A percentile compares a stretch with the other conserved stretches of the same genome.
Conservation (phyloP, 2,329 filamentous ascomycete genomes). For the Nothophaeocryptopus gaeumannii region DNA sequence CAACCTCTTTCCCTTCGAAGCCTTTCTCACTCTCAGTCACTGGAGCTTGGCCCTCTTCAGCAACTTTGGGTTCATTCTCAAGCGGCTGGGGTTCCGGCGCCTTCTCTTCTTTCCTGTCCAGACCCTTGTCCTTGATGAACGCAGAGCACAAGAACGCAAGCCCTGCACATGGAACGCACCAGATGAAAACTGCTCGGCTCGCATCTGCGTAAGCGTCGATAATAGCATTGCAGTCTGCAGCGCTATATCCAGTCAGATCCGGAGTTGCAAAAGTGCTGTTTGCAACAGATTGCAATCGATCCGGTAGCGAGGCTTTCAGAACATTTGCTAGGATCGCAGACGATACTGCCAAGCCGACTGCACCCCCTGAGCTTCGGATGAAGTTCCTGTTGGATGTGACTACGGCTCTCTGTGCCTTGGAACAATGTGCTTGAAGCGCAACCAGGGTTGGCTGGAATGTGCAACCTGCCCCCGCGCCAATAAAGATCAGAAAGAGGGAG, state of each 20-base stretch:
- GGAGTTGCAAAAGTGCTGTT: slow-evolving; percentile 40
- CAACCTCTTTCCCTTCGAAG: background rate
- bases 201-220: slow-evolving; percentile 33
- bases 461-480: slow-evolving; percentile 55
- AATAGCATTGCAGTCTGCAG: slow-evolving; percentile 41
- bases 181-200: slow-evolving; percentile 55
- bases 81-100: background rate
- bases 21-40: background rate
- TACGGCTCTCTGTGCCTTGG: slow-evolving; percentile 58
- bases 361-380: slow-evolving; percentile 58
- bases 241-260: slow-evolving; percentile 34
- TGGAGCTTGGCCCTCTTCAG: background rate
- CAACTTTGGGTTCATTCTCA: no score
- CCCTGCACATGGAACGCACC: slow-evolving; percentile 55
- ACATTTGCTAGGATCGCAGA: slow-evolving; percentile 48
- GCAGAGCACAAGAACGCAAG: slow-evolving; percentile 51
- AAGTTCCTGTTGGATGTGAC: slow-evolving; percentile 64
- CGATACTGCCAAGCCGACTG: slow-evolving; percentile 57
- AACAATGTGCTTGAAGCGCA: slow-evolving; percentile 49
- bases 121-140: slow-evolving; percentile 45
- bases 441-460: slow-evolving; percentile 55
- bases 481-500: slow-evolving; percentile 49
- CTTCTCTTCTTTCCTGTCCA: slow-evolving; percentile 27
- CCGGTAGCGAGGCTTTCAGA: slow-evolving; percentile 38
- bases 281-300: slow-evolving; percentile 38